A percentile compares a stretch with the other conserved stretches of the same genome.
Evolutionary conservation across 352 stramenopile species (phyloP).

Genomic region (Pythium pyrilobum): DNA sequence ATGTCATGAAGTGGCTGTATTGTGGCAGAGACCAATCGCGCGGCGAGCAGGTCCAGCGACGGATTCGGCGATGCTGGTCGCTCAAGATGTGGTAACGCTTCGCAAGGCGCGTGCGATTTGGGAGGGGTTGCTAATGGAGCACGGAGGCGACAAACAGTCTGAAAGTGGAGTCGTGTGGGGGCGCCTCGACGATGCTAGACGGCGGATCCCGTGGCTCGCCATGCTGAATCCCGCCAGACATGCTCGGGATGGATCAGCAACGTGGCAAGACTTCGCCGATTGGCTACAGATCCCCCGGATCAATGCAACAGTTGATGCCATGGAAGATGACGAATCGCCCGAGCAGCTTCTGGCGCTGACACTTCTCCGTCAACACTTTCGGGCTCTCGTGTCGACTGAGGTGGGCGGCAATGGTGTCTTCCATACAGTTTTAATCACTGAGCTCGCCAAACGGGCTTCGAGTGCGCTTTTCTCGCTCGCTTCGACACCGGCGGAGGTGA

Average conservation of each 20-base stretch:
- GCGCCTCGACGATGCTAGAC: neutral
- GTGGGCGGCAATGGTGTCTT: conserved; percentile 6
- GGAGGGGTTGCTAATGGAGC: conserved; percentile 7
- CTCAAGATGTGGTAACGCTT: neutral
- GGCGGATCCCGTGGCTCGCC: neutral
- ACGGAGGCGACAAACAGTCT: neutral
- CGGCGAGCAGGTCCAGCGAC: too few species aligned
- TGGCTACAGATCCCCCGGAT: neutral
- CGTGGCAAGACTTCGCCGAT: neutral
- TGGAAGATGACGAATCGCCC: neutral
- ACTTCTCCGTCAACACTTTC: conserved; percentile 6
- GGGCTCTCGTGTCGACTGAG: neutral
- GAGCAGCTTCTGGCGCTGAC: conserved; percentile 5
- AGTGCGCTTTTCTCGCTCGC: neutral
- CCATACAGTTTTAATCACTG: neutral
- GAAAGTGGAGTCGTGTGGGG: neutral
- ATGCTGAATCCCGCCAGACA: neutral
- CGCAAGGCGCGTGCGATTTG: conserved; percentile 3
- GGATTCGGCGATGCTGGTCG: neutral
- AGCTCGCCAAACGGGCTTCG: conserved; percentile 2
- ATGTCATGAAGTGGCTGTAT: neutral
- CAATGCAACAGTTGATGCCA: neutral
- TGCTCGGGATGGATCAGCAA: neutral
- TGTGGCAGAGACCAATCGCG: too few species aligned
- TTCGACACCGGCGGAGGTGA: neutral